Evolutionary conservation across 306 rosid genomes (phyloP), one percentile per base, ranked within the genome.

Genomic region (Cucumis cinereus): DNA sequence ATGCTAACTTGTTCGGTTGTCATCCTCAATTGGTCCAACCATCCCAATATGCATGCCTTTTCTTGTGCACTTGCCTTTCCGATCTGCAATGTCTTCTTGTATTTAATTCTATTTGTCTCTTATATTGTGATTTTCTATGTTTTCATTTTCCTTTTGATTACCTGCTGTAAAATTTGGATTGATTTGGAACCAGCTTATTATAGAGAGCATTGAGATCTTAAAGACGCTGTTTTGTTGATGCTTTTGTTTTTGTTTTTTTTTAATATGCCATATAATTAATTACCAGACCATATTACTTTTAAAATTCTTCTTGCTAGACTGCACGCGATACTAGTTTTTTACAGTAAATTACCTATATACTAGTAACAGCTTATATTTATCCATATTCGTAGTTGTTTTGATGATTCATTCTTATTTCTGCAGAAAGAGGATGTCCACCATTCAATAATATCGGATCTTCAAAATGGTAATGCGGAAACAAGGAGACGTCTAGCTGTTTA

Each of bases 391-490:
- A 64, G 69, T 83, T 77, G 64, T 26, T 70, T 5, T 82, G 80
- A 81, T 77, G 59, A 45, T 71, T 58, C 69, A 41, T 68, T 63
- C 71, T 73, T 40, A 63, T 73, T 26, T 40, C 36, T 80, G 83
- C 96, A 94, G 98, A 94, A 94, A 83, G 98, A 94, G 85, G 96
- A 94, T 81, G 97, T 94, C 57, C 98, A 94, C 85, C 96, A 91
- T 84, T 94, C 98, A 63, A 94, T 94, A 75, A 94, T 94, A 82
- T 85, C 98, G 14, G 98, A 94, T 89, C 97, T 94, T 79, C 98
- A 94, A 90, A 94, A 94, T 77, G 98, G 98, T 77, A 94, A 84
- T 80, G 89, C 97, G 2, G 98, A 94, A 86, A 94, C 98, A 69
- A 80, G 98, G 85, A 87, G 98, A 83, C 98, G 97, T 53, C 90